phyloP scores from a whole-genome alignment of 345 rosid species.

The Hibiscus mutabilis region DNA sequence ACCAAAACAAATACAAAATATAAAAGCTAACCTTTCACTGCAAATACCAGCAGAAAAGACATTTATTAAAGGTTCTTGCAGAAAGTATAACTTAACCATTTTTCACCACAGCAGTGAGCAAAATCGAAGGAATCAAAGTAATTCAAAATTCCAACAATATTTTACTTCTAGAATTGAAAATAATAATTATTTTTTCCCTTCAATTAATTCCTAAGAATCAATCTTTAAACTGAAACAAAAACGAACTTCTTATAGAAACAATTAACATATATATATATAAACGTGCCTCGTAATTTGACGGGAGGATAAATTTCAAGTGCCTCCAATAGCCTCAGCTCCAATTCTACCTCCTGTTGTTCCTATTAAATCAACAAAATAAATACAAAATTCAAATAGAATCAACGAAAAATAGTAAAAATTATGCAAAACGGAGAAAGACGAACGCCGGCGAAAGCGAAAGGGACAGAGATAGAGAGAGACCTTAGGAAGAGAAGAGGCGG shows the following conservation, averaged over 20 bases:
- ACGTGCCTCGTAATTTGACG: slow-evolving; percentile 65
- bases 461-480: slow-evolving; percentile 19
- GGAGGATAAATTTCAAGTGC: slow-evolving; percentile 95
- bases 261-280: background rate
- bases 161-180: background rate
- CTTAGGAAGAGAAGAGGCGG: slow-evolving; percentile 93
- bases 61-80: background rate
- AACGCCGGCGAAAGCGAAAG: background rate
- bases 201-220: background rate
- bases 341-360: slow-evolving; percentile 93
- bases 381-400: background rate
- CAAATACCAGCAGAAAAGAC: background rate
- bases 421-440: background rate
- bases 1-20: background rate
- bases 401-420: background rate
- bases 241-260: too few relatives aligned
- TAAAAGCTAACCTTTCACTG: background rate
- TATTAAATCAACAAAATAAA: slow-evolving; percentile 16
- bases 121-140: background rate
- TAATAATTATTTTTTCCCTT: background rate
- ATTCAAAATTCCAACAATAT: background rate
- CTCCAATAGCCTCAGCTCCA: slow-evolving; percentile 87
- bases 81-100: background rate
- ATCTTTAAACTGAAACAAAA: too few relatives aligned
- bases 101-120: background rate